Evolutionary conservation across 352 stramenopile species (phyloP), one percentile per base, ranked within the genome.

Genomic region (Pythium brachiatum): DNA sequence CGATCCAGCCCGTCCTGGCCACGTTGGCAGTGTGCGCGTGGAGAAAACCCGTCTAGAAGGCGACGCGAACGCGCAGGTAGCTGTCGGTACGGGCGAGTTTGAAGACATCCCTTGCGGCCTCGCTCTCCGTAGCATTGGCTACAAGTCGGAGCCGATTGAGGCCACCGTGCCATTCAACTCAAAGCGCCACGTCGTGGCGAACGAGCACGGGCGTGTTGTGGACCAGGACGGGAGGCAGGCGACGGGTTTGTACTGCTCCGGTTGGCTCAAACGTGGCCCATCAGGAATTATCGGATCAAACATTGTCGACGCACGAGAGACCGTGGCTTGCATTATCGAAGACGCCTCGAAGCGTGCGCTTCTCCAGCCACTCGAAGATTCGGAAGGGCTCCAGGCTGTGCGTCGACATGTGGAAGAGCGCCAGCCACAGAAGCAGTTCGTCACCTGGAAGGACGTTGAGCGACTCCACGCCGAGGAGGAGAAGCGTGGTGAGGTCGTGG

Each of bases 211-310:
- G 60, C 71, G 79, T 26, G 59, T 92, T 29, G 57, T 78, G 63
- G 63, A 60, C 57, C 70, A n/a, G 56, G 73, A 58, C 13, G 69
- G 65, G 9, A 48, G 74, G 31, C 66, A 64, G 0, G 77, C 95
- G 26, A 70, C 79, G 52, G 93, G 95, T 0, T 65, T 99, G 29
- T 99, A 99, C 74, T 97, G 94, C 61, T 83, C 92, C 21, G 97
- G 97, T 3, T 99, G 97, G 97, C 83, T 98, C 23, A 99, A 99
- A 77, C 90, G 97, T 56, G 97, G 97, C 7, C 96, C 97, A 11
- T 92, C 80, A 21, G 97, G 97, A 0, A 99, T 99, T 66, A 99
- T 99, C 58, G 97, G 96, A 16, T 97, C 96, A 27, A 99, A 99
- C 75, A 99, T 99, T 68, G 69, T 90, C 12, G 96, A 99, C 74